Percentiles rank a stretch among this genome's conserved stretches.
Conservation (phyloP, 1,139 yeast species). For the Suhomyces terraborum region DNA sequence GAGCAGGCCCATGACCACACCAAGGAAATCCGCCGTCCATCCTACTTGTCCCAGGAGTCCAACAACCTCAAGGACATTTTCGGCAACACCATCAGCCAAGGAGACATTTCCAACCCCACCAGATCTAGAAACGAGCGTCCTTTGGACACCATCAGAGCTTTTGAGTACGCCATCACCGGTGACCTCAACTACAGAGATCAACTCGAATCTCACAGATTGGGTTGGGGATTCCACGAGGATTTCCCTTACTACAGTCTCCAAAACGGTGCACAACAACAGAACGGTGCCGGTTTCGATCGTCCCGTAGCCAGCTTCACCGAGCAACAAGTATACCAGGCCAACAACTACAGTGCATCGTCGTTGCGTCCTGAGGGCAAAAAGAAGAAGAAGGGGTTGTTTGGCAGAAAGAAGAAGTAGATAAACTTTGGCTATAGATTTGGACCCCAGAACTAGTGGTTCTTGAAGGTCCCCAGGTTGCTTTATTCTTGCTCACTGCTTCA, state of each 20-base stretch:
- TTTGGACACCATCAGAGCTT: slow-evolving; percentile 86
- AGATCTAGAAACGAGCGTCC: slow-evolving; percentile 93
- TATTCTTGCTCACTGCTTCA: too few species aligned
- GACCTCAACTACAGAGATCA: slow-evolving; percentile 76
- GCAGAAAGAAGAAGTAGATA: slow-evolving; percentile 50
- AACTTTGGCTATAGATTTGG: background rate
- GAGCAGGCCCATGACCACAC: slow-evolving; percentile 64
- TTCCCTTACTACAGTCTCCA: slow-evolving; percentile 40
- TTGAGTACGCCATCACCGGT: slow-evolving; percentile 92
- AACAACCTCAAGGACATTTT: slow-evolving; percentile 71
- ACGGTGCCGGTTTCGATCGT: slow-evolving; percentile 15
- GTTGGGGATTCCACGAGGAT: slow-evolving; percentile 69
- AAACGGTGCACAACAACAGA: slow-evolving; percentile 19
- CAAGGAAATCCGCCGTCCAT: slow-evolving; percentile 34
- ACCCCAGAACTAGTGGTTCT: background rate
- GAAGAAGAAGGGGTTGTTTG: slow-evolving; percentile 72
- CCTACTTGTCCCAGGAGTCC: slow-evolving; percentile 27
- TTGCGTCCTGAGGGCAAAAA: slow-evolving; percentile 39
- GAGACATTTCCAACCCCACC: slow-evolving; percentile 91
- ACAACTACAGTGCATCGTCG: slow-evolving; percentile 47
- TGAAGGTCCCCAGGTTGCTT: too few species aligned
- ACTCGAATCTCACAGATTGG: slow-evolving; percentile 72
- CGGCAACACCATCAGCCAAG: slow-evolving; percentile 71
- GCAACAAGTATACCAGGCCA: slow-evolving; percentile 69
- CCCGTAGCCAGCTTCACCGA: slow-evolving; percentile 39